Conservation (phyloP, 768 basidiomycete genomes). For the Macrolepiota dolichaula region DNA sequence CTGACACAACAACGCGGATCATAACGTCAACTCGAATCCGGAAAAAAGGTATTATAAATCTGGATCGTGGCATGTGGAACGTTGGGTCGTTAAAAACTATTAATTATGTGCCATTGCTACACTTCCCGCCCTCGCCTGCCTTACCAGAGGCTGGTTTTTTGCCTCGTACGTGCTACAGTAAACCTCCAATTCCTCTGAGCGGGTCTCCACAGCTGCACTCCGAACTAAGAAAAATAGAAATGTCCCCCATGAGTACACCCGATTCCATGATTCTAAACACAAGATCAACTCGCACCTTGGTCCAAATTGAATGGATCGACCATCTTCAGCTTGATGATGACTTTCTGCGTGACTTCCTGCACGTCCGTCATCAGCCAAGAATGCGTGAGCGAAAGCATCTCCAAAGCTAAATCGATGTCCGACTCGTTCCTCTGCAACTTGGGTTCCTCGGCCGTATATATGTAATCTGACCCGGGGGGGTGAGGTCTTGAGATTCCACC, state of each 20-base stretch:
- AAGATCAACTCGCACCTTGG: neutral
- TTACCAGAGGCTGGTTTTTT: slow-evolving; percentile 16
- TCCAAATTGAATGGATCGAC: neutral
- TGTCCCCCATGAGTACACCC: neutral
- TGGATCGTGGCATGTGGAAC: neutral
- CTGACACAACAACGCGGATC: too few relatives aligned
- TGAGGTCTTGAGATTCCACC: neutral
- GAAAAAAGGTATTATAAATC: too few relatives aligned
- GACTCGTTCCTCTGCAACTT: neutral
- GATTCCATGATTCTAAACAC: neutral
- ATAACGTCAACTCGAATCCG: too few relatives aligned
- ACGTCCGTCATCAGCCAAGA: neutral
- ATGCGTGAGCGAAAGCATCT: neutral
- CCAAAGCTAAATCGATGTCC: slow-evolving; percentile 10
- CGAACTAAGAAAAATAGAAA: slow-evolving; percentile 25
- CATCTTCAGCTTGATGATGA: neutral
- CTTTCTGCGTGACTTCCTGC: neutral
- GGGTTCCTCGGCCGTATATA: slow-evolving; percentile 24
- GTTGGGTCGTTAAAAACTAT: neutral
- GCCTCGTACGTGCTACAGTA: slow-evolving; percentile 24
- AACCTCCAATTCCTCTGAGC: slow-evolving; percentile 20
- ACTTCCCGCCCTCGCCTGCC: neutral
- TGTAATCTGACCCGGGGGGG: slow-evolving; percentile 24
- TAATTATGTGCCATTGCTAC: neutral
- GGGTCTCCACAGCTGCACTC: slow-evolving; percentile 14